A percentile compares a stretch with the other conserved stretches of the same genome.
Conservation (phyloP, 805 yeast genomes). For the Clavispora fructus region DNA sequence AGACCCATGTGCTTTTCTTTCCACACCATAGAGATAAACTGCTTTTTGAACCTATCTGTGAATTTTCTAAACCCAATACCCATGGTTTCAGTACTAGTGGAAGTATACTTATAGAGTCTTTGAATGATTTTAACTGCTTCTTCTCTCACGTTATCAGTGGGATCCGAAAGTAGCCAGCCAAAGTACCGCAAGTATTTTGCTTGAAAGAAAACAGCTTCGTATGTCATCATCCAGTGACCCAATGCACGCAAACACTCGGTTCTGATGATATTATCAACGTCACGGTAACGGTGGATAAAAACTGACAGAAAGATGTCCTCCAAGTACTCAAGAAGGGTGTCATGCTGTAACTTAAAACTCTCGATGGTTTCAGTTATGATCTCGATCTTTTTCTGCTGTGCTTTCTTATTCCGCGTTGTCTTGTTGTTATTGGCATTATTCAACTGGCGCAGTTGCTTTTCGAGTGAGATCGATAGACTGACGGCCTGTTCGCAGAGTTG, state of each 20-base stretch:
- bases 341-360: conserved; percentile 39
- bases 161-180: conserved; percentile 84
- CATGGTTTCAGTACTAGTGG: conserved; percentile 17
- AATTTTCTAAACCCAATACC: conserved; percentile 72
- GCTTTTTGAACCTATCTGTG: conserved; percentile 64
- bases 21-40: conserved; percentile 55
- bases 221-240: conserved; percentile 65
- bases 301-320: conserved; percentile 62
- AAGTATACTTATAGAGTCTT: conserved; percentile 38
- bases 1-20: conserved; percentile 48
- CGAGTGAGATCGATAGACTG: conserved; percentile 28
- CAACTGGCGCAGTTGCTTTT: conserved; percentile 43
- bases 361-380: conserved; percentile 40
- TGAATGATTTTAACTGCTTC: conserved; percentile 57
- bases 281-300: conserved; percentile 75
- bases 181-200: conserved; percentile 67
- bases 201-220: conserved; percentile 68
- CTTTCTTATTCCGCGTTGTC: conserved; percentile 17
- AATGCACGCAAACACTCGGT: conserved; percentile 59
- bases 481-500: conserved; percentile 49
- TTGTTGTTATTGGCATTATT: conserved; percentile 25
- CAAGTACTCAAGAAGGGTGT: conserved; percentile 50
- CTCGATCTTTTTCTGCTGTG: conserved; percentile 40
- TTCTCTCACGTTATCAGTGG: conserved; percentile 51
- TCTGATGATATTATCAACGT: conserved; percentile 67